These are phyloP conservation scores for Microsporum ferrugineum DNA, from an alignment of 2,329 filamentous ascomycete genomes.

Conservation along the genomic window DNA sequence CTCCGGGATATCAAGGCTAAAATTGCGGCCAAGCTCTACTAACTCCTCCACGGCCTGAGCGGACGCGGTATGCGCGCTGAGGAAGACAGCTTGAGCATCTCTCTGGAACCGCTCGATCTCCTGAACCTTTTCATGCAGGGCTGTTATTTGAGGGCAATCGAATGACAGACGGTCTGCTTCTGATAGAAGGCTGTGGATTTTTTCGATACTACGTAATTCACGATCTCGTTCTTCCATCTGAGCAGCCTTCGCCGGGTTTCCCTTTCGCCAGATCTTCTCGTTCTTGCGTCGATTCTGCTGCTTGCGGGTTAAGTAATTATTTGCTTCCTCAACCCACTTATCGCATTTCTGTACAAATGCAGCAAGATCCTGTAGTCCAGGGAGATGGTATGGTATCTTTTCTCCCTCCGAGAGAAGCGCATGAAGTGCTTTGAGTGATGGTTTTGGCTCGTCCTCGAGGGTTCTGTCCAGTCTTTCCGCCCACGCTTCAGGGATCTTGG, in stretches of 20 bases:
- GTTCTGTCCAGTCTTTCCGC: constrained; percentile 77
- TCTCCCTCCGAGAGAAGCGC: constrained; percentile 84
- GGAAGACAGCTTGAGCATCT: constrained; percentile 58
- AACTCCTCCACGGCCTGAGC: constrained; percentile 75
- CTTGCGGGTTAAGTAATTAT: constrained; percentile 90
- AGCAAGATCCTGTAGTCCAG: constrained; percentile 68
- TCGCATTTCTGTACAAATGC: constrained; percentile 93
- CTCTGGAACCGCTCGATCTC: constrained; percentile 76
- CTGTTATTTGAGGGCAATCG: constrained; percentile 79
- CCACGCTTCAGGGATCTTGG: constrained; percentile 76
- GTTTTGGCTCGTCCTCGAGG: constrained; percentile 70
- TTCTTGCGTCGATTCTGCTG: constrained; percentile 95
- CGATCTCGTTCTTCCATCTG: constrained; percentile 75
- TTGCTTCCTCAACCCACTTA: constrained; percentile 95
- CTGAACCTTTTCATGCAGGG: constrained; percentile 72
- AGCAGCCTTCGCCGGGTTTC: constrained; percentile 56
- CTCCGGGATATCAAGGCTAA: constrained; percentile 85
- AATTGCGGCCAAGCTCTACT: constrained; percentile 76
- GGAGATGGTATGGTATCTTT: constrained; percentile 82
- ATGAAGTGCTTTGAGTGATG: constrained; percentile 75
- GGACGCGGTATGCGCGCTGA: constrained; percentile 51
- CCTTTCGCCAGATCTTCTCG: constrained; percentile 72
- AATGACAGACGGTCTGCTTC: constrained; percentile 83
- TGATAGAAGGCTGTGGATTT: constrained; percentile 71
- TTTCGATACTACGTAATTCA: constrained; percentile 77